Evolutionary conservation across 305 asterid genomes (phyloP), one percentile per base, ranked within the genome.

Genomic region (Fraxinus albicans): DNA sequence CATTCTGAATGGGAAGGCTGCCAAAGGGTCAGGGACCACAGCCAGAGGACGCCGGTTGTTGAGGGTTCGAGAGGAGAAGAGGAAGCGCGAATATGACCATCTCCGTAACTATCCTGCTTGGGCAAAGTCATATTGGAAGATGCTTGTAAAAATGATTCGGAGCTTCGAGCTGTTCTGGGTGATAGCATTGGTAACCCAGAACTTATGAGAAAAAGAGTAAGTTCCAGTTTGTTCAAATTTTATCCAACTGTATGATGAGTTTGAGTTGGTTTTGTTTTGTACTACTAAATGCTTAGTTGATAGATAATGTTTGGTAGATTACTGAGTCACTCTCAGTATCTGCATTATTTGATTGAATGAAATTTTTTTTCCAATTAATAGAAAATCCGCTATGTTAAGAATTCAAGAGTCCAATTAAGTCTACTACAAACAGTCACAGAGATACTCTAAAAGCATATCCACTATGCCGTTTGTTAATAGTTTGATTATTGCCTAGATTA

Each of bases 141-240:
- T 90, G 97, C 98, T 65, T 95, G 99, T 88, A 89, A 80, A 82
- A 87, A 92, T 88, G 99, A 95, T 82, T 84, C 91, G 0, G 98
- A 95, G 91, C 95, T 95, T 80, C 92, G 98, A 85, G 94, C 98
- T 81, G 97, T 95, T 84, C 91, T 95, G 38, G 97, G 97, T 65
- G 98, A 94, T 86, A 95, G 97, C 83, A 86, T 95, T 87, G 99
- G 99, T 36, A 88, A 95, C 86, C 99, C 99, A 29, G 97, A 94
- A 79, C 96, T 91, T 81, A 95, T 95, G 99, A 92, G 93, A 83
- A 89, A 95, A 87, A 90, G 87, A 82, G 99, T 94, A 76, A 80
- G 88, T 76, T 76, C 4, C 17, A 77, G 9, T 65, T 73, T 79
- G 19, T 75, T 76, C 4, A 33, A 58, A 58, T 81, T 50, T 63